These are phyloP conservation scores for Coprinellus micaceus DNA, from an alignment of 768 basidiomycete species.

Conservation along the genomic window DNA sequence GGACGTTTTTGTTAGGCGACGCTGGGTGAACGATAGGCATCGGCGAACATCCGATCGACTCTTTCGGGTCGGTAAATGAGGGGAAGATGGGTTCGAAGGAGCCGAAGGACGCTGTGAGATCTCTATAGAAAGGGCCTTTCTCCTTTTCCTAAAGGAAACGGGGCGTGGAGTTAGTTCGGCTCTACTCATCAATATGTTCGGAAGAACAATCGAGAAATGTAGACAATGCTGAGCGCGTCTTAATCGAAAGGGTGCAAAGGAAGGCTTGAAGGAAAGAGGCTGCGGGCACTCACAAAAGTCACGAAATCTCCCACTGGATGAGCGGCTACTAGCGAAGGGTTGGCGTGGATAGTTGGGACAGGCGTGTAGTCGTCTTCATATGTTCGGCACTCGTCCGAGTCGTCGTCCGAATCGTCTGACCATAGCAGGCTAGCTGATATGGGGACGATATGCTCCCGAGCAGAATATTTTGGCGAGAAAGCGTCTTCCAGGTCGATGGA, in stretches of 20 bases:
- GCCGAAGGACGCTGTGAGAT: constrained; percentile 12
- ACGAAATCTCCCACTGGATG: constrained; percentile 1
- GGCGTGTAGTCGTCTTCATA: constrained; percentile 7
- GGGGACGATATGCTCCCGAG: not conserved
- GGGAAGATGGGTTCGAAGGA: constrained; percentile 10
- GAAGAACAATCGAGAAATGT: not conserved
- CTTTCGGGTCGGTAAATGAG: constrained; percentile 13
- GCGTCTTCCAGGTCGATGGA: not conserved
- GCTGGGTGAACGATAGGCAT: constrained; percentile 11
- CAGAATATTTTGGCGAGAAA: not conserved
- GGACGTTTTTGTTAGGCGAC: constrained; percentile 14
- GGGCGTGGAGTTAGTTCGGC: constrained; percentile 2
- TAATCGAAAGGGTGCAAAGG: not conserved
- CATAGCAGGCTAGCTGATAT: constrained; percentile 6
- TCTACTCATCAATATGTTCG: not conserved
- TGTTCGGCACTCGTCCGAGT: constrained; percentile 6
- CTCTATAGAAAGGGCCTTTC: constrained; percentile 9
- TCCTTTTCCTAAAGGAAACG: constrained; percentile 3
- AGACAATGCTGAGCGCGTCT: not conserved
- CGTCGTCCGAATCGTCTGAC: constrained; percentile 6
- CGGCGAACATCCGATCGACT: constrained; percentile 21
- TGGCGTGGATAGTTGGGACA: constrained; percentile 3
- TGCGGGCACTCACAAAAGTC: not conserved
- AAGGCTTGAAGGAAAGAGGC: not conserved
- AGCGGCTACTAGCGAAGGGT: not conserved